phyloP scores from a whole-genome alignment of 164 flowering plant genomes.

The Chimonanthus salicifolius region DNA sequence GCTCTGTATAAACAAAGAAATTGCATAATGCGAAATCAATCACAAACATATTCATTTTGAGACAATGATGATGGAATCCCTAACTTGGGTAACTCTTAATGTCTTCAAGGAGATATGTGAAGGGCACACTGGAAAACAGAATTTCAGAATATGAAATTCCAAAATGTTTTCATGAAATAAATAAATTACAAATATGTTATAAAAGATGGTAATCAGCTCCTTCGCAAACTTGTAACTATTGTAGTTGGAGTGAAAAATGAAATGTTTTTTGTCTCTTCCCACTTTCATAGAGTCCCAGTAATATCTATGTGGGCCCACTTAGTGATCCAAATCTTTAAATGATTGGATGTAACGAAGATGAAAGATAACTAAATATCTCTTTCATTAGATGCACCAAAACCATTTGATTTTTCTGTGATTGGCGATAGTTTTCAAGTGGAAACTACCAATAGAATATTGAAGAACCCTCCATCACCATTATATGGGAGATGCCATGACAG shows the following conservation, averaged over 20 bases:
- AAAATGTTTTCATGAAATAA: too few species aligned
- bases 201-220: too few species aligned
- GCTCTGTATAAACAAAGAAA: slow-evolving; percentile 30
- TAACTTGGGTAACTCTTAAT: not conserved
- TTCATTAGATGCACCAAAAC: not conserved
- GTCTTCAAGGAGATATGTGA: not conserved
- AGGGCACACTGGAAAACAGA: too few species aligned
- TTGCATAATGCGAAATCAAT: slow-evolving; percentile 6
- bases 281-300: too few species aligned
- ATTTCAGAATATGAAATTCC: too few species aligned
- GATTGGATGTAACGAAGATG: not conserved
- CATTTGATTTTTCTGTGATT: not conserved
- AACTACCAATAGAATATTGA: too few species aligned
- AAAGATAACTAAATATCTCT: not conserved
- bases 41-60: not conserved
- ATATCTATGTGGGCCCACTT: not conserved
- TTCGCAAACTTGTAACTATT: too few species aligned
- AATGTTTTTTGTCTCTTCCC: too few species aligned
- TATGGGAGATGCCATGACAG: not conserved
- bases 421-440: too few species aligned
- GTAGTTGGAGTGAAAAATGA: too few species aligned
- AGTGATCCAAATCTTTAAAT: not conserved
- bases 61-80: not conserved
- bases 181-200: too few species aligned
- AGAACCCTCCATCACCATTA: not conserved